Conservation (phyloP, 805 yeast genomes). For the Zygosaccharomyces bisporus region DNA sequence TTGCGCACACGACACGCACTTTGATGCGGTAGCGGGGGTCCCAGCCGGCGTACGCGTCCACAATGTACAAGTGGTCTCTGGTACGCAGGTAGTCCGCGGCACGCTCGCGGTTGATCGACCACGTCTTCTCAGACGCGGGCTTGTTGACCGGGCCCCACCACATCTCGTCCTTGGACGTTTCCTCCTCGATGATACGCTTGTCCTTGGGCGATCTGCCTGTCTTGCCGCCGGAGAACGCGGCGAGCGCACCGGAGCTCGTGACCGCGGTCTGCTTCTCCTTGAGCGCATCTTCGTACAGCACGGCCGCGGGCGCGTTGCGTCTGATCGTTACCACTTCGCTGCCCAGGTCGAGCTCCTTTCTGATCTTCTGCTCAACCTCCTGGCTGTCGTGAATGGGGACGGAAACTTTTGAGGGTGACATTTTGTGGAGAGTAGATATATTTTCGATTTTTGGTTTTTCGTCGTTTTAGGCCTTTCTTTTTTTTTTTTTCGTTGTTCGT, state of each 20-base stretch:
- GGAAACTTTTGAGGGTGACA: slow-evolving; percentile 19
- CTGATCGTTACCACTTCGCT: slow-evolving; percentile 60
- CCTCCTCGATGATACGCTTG: slow-evolving; percentile 95
- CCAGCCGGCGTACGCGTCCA: slow-evolving; percentile 99
- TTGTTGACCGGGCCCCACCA: slow-evolving; percentile 99
- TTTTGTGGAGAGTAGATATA: background rate
- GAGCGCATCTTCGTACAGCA: slow-evolving; percentile 91
- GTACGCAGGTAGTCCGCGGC: slow-evolving; percentile 96
- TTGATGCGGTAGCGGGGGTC: slow-evolving; percentile 96
- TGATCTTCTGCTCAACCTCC: slow-evolving; percentile 31
- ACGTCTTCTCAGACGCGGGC: slow-evolving; percentile 87
- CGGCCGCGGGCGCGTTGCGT: slow-evolving; percentile 91
- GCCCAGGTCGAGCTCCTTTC: slow-evolving; percentile 45
- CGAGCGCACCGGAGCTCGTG: slow-evolving; percentile 88
- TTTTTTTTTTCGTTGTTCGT: no score
- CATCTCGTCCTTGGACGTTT: slow-evolving; percentile 71
- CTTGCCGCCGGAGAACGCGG: slow-evolving; percentile 92
- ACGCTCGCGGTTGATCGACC: slow-evolving; percentile 94
- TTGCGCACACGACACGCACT: slow-evolving; percentile 93
- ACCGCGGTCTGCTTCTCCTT: slow-evolving; percentile 87
- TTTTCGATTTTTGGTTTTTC: background rate
- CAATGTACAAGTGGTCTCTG: slow-evolving; percentile 87
- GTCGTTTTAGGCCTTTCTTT: background rate
- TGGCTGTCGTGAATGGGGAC: slow-evolving; percentile 13
- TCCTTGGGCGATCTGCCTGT: slow-evolving; percentile 99